Evolutionary conservation across 768 basidiomycete genomes (phyloP), one percentile per base, ranked within the genome.

Genomic region (Gloeophyllum trabeum): DNA sequence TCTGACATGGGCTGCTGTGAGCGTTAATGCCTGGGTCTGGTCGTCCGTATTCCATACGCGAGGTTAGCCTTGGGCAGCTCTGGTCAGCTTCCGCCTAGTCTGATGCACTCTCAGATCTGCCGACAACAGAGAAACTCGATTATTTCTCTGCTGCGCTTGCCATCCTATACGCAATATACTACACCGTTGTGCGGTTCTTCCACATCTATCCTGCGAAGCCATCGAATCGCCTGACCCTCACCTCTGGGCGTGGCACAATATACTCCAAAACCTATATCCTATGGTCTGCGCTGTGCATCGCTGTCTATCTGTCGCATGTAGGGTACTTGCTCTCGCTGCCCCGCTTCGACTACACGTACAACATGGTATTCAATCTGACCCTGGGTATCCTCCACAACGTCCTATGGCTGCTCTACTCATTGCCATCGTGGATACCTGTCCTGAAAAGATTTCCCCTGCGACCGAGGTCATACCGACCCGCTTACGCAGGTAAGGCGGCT

Each of bases 1-100:
- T 58, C 46, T 77, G 30, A 46, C 57, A 0, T 90, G 81, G 73
- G 75, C 81, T 0, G 59, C 73, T 45, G 63, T 79, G 28, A 88
- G 83, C 54, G 65, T 91, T 48, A 93, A 94, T 51, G 82, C 91
- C 1, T 99, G 94, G 94, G 52, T 86, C 23, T 93, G 90, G 89
- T 90, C 86, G 2, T 61, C 79, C 1, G 70, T 97, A 2, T 99
- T 98, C 53, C 96, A 99, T 56, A 87, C 83, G 0, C 71, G 96
- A 75, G 91, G 92, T 87, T 49, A 51, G 78, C 55, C 23, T 35
- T 24, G 7, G n/a, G 36, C 36, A 10, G 10, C 20, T 39, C 25
- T 24, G 26, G 14, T 47, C 23, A 40, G 25, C 26, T 13, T 20
- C 5, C 25, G 18, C 19, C 22, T 34, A 18, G n/a, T 7, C 30